Percentiles rank a stretch among this genome's conserved stretches.
Evolutionary conservation across 805 yeast species (phyloP).

Genomic region (Ogataea ramenticola): DNA sequence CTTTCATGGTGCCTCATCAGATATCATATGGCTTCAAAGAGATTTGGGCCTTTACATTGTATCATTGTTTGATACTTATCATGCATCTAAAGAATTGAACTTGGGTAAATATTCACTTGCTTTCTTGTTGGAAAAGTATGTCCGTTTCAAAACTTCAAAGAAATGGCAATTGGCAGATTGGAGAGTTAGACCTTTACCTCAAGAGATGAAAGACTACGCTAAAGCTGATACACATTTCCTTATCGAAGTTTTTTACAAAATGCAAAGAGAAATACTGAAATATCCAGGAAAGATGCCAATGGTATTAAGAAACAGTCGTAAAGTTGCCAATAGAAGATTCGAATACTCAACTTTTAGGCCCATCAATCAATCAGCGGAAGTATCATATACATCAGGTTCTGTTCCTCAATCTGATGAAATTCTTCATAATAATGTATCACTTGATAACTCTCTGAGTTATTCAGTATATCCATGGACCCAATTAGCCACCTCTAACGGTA

Average conservation of each 20-base stretch:
- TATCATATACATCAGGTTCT: conserved; percentile 22
- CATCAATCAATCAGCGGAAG: conserved; percentile 8
- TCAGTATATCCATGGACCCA: conserved; percentile 48
- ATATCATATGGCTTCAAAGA: conserved; percentile 92
- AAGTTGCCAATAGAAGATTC: conserved; percentile 73
- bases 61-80: conserved; percentile 84
- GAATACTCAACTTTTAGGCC: conserved; percentile 71
- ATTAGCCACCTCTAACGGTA: conserved; percentile 56
- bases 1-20: conserved; percentile 96
- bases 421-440: neutral
- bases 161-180: conserved; percentile 96
- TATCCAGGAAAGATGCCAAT: conserved; percentile 36
- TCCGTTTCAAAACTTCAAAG: conserved; percentile 81
- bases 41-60: conserved; percentile 91
- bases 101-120: conserved; percentile 82
- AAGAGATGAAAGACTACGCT: conserved; percentile 77
- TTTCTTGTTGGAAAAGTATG: conserved; percentile 70
- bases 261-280: conserved; percentile 56
- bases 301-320: conserved; percentile 69
- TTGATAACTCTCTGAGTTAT: conserved; percentile 26
- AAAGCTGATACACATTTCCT: conserved; percentile 93
- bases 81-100: conserved; percentile 76
- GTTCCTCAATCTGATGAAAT: conserved; percentile 20
- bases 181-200: conserved; percentile 81
- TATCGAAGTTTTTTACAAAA: conserved; percentile 67